Conservation (phyloP, 2,329 filamentous ascomycete genomes). For the Ilyonectria sp. region DNA sequence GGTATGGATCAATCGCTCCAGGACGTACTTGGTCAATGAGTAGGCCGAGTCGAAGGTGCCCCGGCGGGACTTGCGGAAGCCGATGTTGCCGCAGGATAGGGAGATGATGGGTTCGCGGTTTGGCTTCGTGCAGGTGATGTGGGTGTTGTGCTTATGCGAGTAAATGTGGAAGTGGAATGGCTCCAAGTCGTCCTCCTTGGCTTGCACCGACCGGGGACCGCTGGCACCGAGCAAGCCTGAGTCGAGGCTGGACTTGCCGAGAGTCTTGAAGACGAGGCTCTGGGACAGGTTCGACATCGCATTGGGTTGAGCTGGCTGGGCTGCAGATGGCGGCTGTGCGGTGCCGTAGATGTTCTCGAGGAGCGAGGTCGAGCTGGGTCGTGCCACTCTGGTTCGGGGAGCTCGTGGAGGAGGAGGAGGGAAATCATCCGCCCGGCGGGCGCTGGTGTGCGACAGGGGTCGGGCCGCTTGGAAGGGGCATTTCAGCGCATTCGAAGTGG, state of each 20-base stretch:
- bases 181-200: conserved; percentile 62
- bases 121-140: conserved; percentile 90
- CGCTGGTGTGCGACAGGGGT: conserved; percentile 58
- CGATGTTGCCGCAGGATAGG: conserved; percentile 87
- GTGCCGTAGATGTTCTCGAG: conserved; percentile 54
- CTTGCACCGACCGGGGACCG: conserved; percentile 38
- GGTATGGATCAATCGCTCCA: conserved; percentile 87
- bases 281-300: conserved; percentile 54
- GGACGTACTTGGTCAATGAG: conserved; percentile 87
- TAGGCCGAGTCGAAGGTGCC: conserved; percentile 93
- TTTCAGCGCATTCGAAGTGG: conserved; percentile 35
- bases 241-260: conserved; percentile 54
- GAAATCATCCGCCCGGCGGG: conserved; percentile 47
- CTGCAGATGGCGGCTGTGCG: conserved; percentile 35
- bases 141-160: conserved; percentile 93
- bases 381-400: conserved; percentile 41
- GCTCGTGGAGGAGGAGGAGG: conserved; percentile 39
- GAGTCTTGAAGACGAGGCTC: conserved; percentile 58
- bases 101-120: conserved; percentile 85
- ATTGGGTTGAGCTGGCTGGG: conserved; percentile 43
- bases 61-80: conserved; percentile 87
- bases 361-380: conserved; percentile 49
- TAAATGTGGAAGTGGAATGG: conserved; percentile 92
- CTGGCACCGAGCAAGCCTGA: conserved; percentile 50
- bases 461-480: conserved; percentile 47